Conservation (phyloP, 2,329 filamentous ascomycete genomes). For the Neonectria coccinea region DNA sequence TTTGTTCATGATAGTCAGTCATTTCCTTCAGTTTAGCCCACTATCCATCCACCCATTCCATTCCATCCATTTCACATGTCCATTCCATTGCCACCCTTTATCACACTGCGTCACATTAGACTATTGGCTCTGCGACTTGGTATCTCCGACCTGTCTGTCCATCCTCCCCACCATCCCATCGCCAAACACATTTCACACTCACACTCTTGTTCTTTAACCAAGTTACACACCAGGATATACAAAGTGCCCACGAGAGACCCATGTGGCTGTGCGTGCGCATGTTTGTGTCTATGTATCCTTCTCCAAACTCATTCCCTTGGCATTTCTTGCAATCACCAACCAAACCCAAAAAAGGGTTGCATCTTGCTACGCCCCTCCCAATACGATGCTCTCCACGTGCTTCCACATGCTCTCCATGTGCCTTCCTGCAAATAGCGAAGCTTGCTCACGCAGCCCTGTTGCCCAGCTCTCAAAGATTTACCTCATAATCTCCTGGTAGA, state of each 20-base stretch:
- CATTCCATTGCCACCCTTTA: neutral
- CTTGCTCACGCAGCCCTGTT: neutral
- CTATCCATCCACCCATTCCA: neutral
- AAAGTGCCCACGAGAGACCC: constrained; percentile 22
- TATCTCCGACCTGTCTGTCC: constrained; percentile 11
- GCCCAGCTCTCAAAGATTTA: constrained; percentile 45
- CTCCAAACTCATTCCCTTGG: constrained; percentile 34
- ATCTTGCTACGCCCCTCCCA: constrained; percentile 19
- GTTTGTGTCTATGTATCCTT: constrained; percentile 40
- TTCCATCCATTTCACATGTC: neutral
- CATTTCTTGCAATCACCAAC: constrained; percentile 26
- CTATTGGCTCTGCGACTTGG: constrained; percentile 13
- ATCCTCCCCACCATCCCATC: neutral
- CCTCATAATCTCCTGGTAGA: constrained; percentile 95
- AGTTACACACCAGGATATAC: constrained; percentile 24
- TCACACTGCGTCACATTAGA: neutral
- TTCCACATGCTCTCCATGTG: neutral
- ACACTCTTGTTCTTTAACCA: constrained; percentile 21
- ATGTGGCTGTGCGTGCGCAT: constrained; percentile 29
- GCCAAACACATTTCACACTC: constrained; percentile 9
- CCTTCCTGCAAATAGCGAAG: neutral
- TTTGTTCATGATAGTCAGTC: constrained; percentile 27
- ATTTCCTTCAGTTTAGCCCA: constrained; percentile 7
- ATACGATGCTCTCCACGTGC: constrained; percentile 1
- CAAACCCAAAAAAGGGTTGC: constrained; percentile 24